A percentile compares a stretch with the other conserved stretches of the same genome.
Conservation (phyloP, 306 rosid genomes). For the Cercis canadensis region DNA sequence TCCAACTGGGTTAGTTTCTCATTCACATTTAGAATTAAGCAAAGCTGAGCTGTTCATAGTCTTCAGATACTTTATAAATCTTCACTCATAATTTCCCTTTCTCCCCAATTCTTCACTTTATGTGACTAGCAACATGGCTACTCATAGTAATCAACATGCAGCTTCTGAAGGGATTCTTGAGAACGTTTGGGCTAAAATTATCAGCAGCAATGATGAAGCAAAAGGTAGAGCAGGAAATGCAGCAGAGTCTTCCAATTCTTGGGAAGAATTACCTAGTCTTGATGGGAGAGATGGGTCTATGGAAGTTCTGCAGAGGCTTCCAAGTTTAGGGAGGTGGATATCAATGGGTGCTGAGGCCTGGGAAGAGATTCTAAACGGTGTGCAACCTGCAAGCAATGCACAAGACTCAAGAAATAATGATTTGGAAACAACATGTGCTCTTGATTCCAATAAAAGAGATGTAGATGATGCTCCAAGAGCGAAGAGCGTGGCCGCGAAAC, state of each 20-base stretch:
- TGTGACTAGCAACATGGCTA: slow-evolving; percentile 49
- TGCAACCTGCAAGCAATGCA: slow-evolving; percentile 21
- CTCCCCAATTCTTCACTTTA: slow-evolving; percentile 28
- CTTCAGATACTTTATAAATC: slow-evolving; percentile 38
- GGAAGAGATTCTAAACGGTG: slow-evolving; percentile 68
- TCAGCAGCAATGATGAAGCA: slow-evolving; percentile 40
- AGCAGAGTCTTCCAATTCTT: slow-evolving; percentile 40
- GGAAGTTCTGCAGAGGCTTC: slow-evolving; percentile 72
- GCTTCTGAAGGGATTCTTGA: slow-evolving; percentile 71
- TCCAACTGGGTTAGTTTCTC: slow-evolving; percentile 38
- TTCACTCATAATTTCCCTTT: slow-evolving; percentile 13
- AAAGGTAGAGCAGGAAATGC: slow-evolving; percentile 29
- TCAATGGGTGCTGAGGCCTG: slow-evolving; percentile 96
- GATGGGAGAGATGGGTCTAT: slow-evolving; percentile 58
- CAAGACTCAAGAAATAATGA: slow-evolving; percentile 26
- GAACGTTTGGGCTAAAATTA: slow-evolving; percentile 85
- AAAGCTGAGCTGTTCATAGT: slow-evolving; percentile 52
- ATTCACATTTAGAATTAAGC: slow-evolving; percentile 44
- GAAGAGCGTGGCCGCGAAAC: slow-evolving; percentile 47
- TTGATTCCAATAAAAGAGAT: slow-evolving; percentile 5
- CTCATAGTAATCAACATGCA: slow-evolving; percentile 45
- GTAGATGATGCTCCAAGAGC: slow-evolving; percentile 23
- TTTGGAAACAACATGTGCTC: slow-evolving; percentile 26
- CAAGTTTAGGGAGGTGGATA: slow-evolving; percentile 90
- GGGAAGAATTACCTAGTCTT: slow-evolving; percentile 73